A percentile compares a stretch with the other conserved stretches of the same genome.
Conservation (phyloP, 176 grass and related monocot genomes). For the Phoenix roebelenii region DNA sequence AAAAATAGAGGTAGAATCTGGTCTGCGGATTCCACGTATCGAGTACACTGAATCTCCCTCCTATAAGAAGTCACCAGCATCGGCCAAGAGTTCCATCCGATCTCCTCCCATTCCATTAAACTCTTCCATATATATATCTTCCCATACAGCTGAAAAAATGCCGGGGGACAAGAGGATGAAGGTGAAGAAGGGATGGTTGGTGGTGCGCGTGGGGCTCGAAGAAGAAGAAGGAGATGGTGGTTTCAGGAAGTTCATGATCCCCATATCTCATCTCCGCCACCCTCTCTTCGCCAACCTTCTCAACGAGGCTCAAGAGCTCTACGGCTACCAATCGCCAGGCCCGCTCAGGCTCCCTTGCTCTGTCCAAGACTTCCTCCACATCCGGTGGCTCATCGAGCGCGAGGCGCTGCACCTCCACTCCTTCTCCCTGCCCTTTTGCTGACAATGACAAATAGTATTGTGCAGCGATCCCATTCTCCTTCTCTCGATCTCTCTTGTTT, state of each 20-base stretch:
- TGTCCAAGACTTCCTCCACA: conserved; percentile 77
- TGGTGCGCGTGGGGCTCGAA: conserved; percentile 59
- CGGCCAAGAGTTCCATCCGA: too few species aligned
- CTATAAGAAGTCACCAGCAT: too few species aligned
- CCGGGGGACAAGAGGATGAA: conserved; percentile 62
- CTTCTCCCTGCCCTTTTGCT: too few species aligned
- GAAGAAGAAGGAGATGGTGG: conserved; percentile 26
- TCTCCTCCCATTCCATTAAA: too few species aligned
- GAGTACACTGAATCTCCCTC: too few species aligned
- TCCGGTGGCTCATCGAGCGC: conserved; percentile 52
- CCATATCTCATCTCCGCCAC: conserved; percentile 90
- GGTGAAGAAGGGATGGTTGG: conserved; percentile 93
- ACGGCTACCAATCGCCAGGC: conserved; percentile 60
- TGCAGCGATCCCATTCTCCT: too few species aligned
- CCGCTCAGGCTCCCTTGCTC: conserved; percentile 75
- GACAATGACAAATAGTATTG: too few species aligned
- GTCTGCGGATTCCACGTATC: too few species aligned
- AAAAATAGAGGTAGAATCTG: too few species aligned
- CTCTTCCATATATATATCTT: too few species aligned
- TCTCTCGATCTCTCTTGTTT: too few species aligned
- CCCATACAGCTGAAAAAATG: background rate
- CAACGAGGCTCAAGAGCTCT: conserved; percentile 55
- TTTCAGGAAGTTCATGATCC: conserved; percentile 57
- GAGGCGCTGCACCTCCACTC: conserved; percentile 29
- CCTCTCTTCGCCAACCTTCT: conserved; percentile 57